Percentiles rank a stretch among this genome's conserved stretches.
Evolutionary conservation across 805 yeast genomes (phyloP).

Genomic region (Hanseniaspora thailandica): DNA sequence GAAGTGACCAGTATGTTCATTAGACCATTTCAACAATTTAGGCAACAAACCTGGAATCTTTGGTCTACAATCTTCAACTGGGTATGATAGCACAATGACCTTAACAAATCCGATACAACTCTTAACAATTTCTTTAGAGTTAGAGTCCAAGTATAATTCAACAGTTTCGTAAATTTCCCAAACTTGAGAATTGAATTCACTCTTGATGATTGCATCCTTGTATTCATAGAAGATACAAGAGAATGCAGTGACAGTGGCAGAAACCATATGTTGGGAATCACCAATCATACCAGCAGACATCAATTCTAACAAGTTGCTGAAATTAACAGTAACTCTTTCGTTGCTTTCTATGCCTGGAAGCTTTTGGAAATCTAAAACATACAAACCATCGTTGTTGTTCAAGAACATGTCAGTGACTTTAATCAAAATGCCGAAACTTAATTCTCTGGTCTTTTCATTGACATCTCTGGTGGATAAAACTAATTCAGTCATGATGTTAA

Average conservation of each 20-base stretch:
- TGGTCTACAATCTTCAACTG: conserved; percentile 59
- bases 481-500: conserved; percentile 72
- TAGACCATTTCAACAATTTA: conserved; percentile 81
- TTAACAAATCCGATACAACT: conserved; percentile 90
- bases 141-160: conserved; percentile 79
- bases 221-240: conserved; percentile 82
- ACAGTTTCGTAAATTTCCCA: conserved; percentile 74
- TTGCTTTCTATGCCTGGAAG: conserved; percentile 47
- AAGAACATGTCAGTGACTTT: conserved; percentile 36
- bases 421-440: conserved; percentile 63
- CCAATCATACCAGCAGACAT: conserved; percentile 95
- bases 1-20: conserved; percentile 91
- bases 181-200: conserved; percentile 35
- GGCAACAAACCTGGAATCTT: conserved; percentile 55
- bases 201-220: conserved; percentile 45
- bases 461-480: conserved; percentile 83
- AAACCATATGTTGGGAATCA: conserved; percentile 85
- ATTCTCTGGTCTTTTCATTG: conserved; percentile 80
- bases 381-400: conserved; percentile 37
- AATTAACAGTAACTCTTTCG: conserved; percentile 20
- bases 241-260: conserved; percentile 87
- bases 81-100: conserved; percentile 72
- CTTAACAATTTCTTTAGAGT: conserved; percentile 85
- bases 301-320: conserved; percentile 69
- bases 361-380: conserved; percentile 50